Conservation (phyloP, 768 basidiomycete species). For the Amanita polypyramis region DNA sequence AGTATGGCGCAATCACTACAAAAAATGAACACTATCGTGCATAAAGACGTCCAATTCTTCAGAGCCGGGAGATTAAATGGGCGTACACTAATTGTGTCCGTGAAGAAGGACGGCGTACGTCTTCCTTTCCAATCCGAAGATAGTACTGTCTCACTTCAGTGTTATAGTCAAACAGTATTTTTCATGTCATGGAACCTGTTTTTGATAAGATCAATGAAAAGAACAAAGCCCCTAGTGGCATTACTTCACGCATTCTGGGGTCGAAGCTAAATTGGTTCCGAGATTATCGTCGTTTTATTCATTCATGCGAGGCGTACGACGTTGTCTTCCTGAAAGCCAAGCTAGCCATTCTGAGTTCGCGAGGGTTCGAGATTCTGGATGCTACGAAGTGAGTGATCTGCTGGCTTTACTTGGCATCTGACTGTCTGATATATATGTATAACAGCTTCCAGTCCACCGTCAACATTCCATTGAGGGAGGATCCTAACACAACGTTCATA, state of each 20-base stretch:
- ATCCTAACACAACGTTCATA: constrained; percentile 51
- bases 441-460: constrained; percentile 67
- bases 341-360: constrained; percentile 85
- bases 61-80: constrained; percentile 82
- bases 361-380: constrained; percentile 98
- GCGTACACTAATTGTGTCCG: constrained; percentile 86
- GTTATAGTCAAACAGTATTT: constrained; percentile 62
- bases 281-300: constrained; percentile 78
- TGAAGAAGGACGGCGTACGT: constrained; percentile 83
- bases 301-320: constrained; percentile 79
- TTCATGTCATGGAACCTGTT: constrained; percentile 91
- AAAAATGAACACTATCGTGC: constrained; percentile 65
- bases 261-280: constrained; percentile 89
- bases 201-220: constrained; percentile 76
- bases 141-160: neutral
- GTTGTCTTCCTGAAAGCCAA: constrained; percentile 85
- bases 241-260: constrained; percentile 50
- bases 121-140: neutral
- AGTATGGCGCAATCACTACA: constrained; percentile 76
- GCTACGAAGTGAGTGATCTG: constrained; percentile 62
- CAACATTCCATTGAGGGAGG: constrained; percentile 79
- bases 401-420: neutral
- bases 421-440: neutral
- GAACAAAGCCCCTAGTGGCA: constrained; percentile 50
- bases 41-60: constrained; percentile 91